These are phyloP conservation scores for Trichoderma cornu-damae DNA, from an alignment of 2,329 filamentous ascomycete genomes.

Conservation along the genomic window DNA sequence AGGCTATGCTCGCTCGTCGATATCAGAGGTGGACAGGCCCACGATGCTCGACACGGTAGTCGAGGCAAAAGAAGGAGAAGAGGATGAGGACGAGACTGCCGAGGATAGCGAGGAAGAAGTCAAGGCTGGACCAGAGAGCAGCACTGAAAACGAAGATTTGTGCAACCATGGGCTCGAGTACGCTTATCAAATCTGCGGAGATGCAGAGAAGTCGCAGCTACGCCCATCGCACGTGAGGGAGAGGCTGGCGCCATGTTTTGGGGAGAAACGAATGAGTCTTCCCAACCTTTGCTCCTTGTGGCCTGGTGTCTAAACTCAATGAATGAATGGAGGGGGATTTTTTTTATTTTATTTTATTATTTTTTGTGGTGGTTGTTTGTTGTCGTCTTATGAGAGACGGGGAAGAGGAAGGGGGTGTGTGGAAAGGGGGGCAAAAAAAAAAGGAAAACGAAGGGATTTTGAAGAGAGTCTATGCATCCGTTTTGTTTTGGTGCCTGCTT, in stretches of 20 bases:
- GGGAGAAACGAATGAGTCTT: conserved; percentile 28
- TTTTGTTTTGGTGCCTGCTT: neutral
- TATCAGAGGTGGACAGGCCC: neutral
- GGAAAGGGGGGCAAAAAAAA: neutral
- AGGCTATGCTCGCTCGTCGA: neutral
- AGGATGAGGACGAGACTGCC: neutral
- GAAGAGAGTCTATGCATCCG: neutral
- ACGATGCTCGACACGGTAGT: conserved; percentile 25
- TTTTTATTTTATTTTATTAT: too few species aligned
- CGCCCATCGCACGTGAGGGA: neutral
- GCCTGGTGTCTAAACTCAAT: conserved; percentile 18
- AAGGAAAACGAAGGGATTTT: neutral
- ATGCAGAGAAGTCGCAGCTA: neutral
- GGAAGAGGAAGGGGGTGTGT: neutral
- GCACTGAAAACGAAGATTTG: neutral
- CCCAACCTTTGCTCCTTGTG: conserved; percentile 28
- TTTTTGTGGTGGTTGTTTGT: too few species aligned
- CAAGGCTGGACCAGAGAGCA: neutral
- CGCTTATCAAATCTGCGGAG: neutral
- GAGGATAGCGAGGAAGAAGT: conserved; percentile 1
- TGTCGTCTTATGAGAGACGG: too few species aligned
- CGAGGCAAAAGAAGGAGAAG: conserved; percentile 21
- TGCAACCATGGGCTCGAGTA: conserved; percentile 18
- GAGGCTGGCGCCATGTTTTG: neutral
- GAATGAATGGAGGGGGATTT: neutral